Conservation (phyloP, 2,329 filamentous ascomycete species). For the Paramyrothecium roridum region DNA sequence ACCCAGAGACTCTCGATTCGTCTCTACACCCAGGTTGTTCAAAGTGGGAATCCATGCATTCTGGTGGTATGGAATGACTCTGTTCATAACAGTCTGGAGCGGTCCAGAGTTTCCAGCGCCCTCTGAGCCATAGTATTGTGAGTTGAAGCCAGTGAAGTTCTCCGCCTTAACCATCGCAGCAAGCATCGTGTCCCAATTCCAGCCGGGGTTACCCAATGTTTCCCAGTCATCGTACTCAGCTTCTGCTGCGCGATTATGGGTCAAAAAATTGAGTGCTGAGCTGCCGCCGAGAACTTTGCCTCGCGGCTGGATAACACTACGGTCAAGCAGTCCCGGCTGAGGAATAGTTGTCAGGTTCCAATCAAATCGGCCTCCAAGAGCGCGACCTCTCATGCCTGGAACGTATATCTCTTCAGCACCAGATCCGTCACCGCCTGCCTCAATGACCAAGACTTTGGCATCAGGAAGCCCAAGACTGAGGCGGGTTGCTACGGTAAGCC, state of each 20-base stretch:
- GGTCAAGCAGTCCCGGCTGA: slow-evolving; percentile 33
- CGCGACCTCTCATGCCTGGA: slow-evolving; percentile 31
- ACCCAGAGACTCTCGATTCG: slow-evolving; percentile 15
- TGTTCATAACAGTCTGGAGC: slow-evolving; percentile 25
- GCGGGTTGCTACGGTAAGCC: slow-evolving; percentile 45
- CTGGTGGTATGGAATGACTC: slow-evolving; percentile 33
- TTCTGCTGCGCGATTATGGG: slow-evolving; percentile 42
- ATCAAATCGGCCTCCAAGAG: slow-evolving; percentile 33
- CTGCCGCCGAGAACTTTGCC: slow-evolving; percentile 60
- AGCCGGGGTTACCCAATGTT: slow-evolving; percentile 53
- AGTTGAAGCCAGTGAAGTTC: slow-evolving; percentile 25
- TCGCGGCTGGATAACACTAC: slow-evolving; percentile 36
- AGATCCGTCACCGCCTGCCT: slow-evolving; percentile 24
- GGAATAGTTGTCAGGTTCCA: slow-evolving; percentile 38
- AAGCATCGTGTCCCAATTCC: slow-evolving; percentile 45
- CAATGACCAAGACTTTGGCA: slow-evolving; percentile 21
- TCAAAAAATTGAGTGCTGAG: slow-evolving; percentile 58
- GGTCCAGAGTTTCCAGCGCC: neutral
- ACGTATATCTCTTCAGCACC: slow-evolving; percentile 31
- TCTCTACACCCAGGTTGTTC: slow-evolving; percentile 35
- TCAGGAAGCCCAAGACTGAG: slow-evolving; percentile 43
- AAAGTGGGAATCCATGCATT: slow-evolving; percentile 45
- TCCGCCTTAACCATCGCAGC: slow-evolving; percentile 32
- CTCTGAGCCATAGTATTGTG: neutral
- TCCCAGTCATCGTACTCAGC: slow-evolving; percentile 56